These are phyloP conservation scores for Trametes maxima DNA, from an alignment of 768 basidiomycete species.

Conservation along the genomic window DNA sequence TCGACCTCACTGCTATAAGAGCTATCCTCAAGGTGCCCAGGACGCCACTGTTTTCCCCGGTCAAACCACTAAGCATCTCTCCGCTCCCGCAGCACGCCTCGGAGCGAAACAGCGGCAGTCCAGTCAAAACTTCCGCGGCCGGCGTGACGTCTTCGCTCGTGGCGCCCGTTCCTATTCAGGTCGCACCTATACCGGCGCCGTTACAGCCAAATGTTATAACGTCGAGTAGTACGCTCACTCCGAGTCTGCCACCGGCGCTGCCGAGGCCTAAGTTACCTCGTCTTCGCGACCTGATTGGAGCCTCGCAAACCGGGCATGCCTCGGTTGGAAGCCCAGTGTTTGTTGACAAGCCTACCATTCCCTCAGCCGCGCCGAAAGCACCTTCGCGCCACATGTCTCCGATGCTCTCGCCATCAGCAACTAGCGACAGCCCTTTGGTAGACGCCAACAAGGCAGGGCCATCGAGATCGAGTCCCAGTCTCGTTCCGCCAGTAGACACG, in stretches of 20 bases:
- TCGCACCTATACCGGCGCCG: not conserved
- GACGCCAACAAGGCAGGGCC: not conserved
- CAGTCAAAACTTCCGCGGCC: not conserved
- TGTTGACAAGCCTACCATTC: not conserved
- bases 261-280: constrained; percentile 6
- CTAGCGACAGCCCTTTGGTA: not conserved
- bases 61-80: not conserved
- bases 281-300: constrained; percentile 1
- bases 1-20: constrained; percentile 12
- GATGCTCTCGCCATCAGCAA: not conserved
- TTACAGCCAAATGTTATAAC: no score
- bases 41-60: not conserved
- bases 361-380: not conserved
- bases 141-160: not conserved
- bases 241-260: not conserved
- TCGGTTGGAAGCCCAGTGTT: not conserved
- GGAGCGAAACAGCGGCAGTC: not conserved
- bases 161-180: not conserved
- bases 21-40: not conserved
- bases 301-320: not conserved
- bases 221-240: not conserved
- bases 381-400: not conserved
- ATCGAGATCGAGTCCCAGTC: not conserved
- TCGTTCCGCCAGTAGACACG: not conserved
- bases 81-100: not conserved